phyloP scores from a whole-genome alignment of 2,329 filamentous ascomycete genomes.

The Fusarium sp. region DNA sequence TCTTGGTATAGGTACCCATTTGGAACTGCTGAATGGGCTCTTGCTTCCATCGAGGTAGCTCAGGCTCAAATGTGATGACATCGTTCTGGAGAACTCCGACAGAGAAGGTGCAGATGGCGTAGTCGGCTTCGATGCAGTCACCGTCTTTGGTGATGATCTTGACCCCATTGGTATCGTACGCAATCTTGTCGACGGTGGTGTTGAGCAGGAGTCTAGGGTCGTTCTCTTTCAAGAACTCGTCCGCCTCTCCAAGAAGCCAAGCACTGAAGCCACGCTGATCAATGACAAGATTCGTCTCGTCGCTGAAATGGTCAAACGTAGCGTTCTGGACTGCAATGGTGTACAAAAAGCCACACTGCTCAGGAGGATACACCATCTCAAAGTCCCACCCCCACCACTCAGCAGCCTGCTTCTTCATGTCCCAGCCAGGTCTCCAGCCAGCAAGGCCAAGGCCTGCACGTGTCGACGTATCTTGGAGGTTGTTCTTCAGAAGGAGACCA shows the following conservation, averaged over 20 bases:
- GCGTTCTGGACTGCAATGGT: conserved; percentile 68
- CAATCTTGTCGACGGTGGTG: conserved; percentile 66
- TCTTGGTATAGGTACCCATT: conserved; percentile 80
- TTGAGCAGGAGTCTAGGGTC: conserved; percentile 69
- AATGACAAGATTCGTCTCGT: conserved; percentile 70
- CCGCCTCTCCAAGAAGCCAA: conserved; percentile 68
- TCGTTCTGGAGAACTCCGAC: conserved; percentile 75
- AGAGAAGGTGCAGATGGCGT: conserved; percentile 76
- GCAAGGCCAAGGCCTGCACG: conserved; percentile 69
- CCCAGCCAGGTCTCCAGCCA: conserved; percentile 69
- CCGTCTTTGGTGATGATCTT: conserved; percentile 65
- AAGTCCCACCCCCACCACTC: conserved; percentile 72
- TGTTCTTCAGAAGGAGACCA: conserved; percentile 67
- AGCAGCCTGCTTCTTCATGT: conserved; percentile 67
- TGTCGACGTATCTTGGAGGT: conserved; percentile 71
- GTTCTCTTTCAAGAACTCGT: conserved; percentile 65
- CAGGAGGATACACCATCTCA: conserved; percentile 68
- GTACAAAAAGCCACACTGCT: conserved; percentile 67
- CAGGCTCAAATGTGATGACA: conserved; percentile 67
- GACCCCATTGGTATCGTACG: conserved; percentile 64
- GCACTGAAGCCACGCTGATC: conserved; percentile 72
- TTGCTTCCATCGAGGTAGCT: conserved; percentile 73
- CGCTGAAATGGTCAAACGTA: conserved; percentile 72
- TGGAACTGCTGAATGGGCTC: conserved; percentile 72
- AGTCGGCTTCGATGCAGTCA: conserved; percentile 68